A percentile compares a stretch with the other conserved stretches of the same genome.
Evolutionary conservation across 2,329 filamentous ascomycete genomes (phyloP).

Genomic region (Neurospora sp.): DNA sequence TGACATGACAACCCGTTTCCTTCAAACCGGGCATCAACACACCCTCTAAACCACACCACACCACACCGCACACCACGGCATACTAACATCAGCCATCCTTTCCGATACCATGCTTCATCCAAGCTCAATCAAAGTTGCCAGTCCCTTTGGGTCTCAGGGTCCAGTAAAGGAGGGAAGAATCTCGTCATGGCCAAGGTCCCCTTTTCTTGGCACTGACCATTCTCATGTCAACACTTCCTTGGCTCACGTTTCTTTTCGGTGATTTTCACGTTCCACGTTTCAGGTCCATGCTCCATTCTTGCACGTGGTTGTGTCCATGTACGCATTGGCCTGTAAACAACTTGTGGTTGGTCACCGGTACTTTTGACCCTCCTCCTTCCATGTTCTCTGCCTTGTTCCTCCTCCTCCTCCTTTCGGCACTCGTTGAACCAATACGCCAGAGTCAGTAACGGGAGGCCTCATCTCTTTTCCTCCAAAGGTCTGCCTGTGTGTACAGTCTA

Average conservation of each 20-base stretch:
- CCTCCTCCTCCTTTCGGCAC: not conserved
- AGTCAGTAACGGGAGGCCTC: not conserved
- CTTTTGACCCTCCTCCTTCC: not conserved
- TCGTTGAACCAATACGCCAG: not conserved
- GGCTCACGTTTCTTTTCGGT: not conserved
- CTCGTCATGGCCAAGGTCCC: not conserved
- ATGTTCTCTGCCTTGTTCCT: not conserved
- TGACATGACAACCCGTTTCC: not conserved
- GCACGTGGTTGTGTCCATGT: not conserved
- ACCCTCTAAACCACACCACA: not conserved
- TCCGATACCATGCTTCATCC: not conserved
- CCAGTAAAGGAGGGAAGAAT: not conserved
- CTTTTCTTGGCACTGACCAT: not conserved
- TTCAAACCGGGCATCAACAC: not conserved
- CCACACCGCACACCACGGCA: not conserved
- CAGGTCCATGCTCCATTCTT: not conserved
- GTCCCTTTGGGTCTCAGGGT: not conserved
- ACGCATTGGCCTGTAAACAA: not conserved
- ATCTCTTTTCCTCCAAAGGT: too few species aligned
- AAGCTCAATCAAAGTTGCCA: not conserved
- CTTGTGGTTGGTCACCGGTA: not conserved
- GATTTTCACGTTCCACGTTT: not conserved
- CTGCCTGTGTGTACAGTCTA: not conserved
- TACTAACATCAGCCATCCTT: not conserved
- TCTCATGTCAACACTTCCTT: not conserved